Conservation (phyloP, 371 early-diverging fungal species). For the Cokeromyces recurvatus region DNA sequence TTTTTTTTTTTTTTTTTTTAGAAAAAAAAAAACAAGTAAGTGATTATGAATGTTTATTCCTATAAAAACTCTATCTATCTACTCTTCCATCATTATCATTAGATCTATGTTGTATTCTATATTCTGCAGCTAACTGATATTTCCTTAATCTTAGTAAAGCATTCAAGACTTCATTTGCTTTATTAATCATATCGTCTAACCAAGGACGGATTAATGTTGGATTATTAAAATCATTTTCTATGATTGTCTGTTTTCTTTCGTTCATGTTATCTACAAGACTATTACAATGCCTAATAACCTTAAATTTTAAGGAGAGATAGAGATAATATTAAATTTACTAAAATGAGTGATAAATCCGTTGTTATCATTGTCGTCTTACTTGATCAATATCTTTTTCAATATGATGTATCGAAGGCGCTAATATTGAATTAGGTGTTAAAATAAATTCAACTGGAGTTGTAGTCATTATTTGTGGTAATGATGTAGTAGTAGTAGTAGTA, state of each 20-base stretch:
- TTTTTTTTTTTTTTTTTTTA: no score
- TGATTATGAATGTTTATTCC: no score
- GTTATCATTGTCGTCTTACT: slow-evolving; percentile 13
- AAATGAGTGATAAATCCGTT: no score
- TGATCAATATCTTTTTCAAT: slow-evolving; percentile 25
- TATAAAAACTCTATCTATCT: no score
- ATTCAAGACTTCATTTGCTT: slow-evolving; percentile 40
- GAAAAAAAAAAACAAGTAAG: no score
- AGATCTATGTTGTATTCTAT: no score
- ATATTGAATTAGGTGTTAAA: slow-evolving; percentile 1
- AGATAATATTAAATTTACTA: not conserved
- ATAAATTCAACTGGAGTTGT: not conserved
- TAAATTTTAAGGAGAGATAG: not conserved
- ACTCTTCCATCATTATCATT: no score
- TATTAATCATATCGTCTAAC: slow-evolving; percentile 42
- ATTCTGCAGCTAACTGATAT: slow-evolving; percentile 28
- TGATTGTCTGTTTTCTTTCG: slow-evolving; percentile 6
- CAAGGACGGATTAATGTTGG: slow-evolving; percentile 20
- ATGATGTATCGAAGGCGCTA: slow-evolving; percentile 2
- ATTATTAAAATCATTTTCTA: slow-evolving; percentile 5
- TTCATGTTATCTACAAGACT: slow-evolving; percentile 24
- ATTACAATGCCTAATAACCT: slow-evolving; percentile 29
- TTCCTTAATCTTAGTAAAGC: slow-evolving; percentile 39
- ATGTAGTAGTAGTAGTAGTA: no score
- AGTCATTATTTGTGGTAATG: not conserved